Base-by-base conservation (phyloP, 2,329 filamentous ascomycete species). In the Pseudocercospora fuligena region DNA sequence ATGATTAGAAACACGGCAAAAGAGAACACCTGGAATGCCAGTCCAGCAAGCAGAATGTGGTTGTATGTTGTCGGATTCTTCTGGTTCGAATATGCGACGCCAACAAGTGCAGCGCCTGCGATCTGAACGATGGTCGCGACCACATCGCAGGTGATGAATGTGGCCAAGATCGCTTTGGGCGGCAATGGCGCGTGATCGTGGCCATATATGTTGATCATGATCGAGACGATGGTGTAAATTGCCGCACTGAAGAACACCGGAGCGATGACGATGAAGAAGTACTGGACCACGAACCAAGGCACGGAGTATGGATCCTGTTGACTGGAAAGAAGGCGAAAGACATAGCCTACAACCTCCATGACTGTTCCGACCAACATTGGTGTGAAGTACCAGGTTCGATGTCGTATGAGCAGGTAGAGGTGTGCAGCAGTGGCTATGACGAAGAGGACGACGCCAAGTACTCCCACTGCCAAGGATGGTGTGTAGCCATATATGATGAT, bases 251-350 rank as follows among this genome's bases (percentile, higher is more conserved):
- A 82, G 72, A 88, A 86, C 43, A 88, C 86, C 1, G 86, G 86
- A 0, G 86, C 86, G 0, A 84, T 84, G 67, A 88, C 86, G 74
- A 88, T 86, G 79, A 86, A 86, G 79, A 88, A 88, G 78, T 87
- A 88, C 61, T 75, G 85, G 54, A 86, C 76, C 46, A 88, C 84
- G 69, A 88, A 88, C 78, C 82, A 87, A 43, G 83, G 76, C 16
- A 87, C 79, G 66, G 82, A 79, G 74, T 87, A 87, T 0, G 86
- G 86, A 67, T 87, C 80, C 53, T 81, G 77, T 69, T 82, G 80
- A 27, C 82, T 79, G 1, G 82, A 84, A n/a, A 86, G 79, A 2
- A 78, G 77, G 8, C 84, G 81, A 59, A 82, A 82, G 61, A 82
- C 73, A 70, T 86, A 86, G 47, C 84, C 84, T 29, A 85, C 74